Percentiles rank a stretch among this genome's conserved stretches.
These are phyloP conservation scores for Aspergillus ochraceoroseus DNA, from an alignment of 2,329 filamentous ascomycete genomes.

Conservation along the genomic window DNA sequence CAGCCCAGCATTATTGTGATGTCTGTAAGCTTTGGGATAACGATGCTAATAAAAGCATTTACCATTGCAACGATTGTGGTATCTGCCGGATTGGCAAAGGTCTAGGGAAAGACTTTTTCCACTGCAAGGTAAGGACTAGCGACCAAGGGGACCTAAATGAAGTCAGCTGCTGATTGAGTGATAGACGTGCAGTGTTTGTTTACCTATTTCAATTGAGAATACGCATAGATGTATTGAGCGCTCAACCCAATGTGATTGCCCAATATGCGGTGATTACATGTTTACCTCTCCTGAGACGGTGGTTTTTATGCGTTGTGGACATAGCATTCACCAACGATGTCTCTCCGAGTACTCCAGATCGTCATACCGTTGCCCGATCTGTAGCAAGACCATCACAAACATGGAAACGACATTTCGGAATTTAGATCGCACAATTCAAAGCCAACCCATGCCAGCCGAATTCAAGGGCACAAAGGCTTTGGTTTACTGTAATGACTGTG, in stretches of 20 bases:
- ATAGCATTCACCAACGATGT: conserved; percentile 89
- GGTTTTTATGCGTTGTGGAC: conserved; percentile 91
- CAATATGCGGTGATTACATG: conserved; percentile 94
- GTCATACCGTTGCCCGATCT: conserved; percentile 94
- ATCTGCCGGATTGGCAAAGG: conserved; percentile 90
- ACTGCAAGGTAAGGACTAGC: conserved; percentile 72
- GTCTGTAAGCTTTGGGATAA: conserved; percentile 98
- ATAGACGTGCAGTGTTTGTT: conserved; percentile 86
- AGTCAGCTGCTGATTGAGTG: conserved; percentile 17
- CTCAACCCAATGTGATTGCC: conserved; percentile 91
- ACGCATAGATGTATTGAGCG: conserved; percentile 92
- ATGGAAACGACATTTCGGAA: conserved; percentile 96
- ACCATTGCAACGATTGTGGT: conserved; percentile 93
- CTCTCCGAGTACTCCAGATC: conserved; percentile 81
- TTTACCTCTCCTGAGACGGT: conserved; percentile 86
- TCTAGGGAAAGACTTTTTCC: conserved; percentile 92
- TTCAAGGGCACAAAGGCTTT: conserved; percentile 74
- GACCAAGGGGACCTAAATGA: not conserved
- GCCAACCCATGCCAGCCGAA: conserved; percentile 86
- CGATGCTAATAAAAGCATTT: conserved; percentile 82
- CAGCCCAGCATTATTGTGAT: conserved; percentile 86
- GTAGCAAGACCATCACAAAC: conserved; percentile 92
- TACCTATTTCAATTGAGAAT: conserved; percentile 76
- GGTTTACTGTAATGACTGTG: conserved; percentile 92
- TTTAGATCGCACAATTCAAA: conserved; percentile 77